Conservation (phyloP, 495 filamentous ascomycete species). For the Baudoinia panamericana region DNA sequence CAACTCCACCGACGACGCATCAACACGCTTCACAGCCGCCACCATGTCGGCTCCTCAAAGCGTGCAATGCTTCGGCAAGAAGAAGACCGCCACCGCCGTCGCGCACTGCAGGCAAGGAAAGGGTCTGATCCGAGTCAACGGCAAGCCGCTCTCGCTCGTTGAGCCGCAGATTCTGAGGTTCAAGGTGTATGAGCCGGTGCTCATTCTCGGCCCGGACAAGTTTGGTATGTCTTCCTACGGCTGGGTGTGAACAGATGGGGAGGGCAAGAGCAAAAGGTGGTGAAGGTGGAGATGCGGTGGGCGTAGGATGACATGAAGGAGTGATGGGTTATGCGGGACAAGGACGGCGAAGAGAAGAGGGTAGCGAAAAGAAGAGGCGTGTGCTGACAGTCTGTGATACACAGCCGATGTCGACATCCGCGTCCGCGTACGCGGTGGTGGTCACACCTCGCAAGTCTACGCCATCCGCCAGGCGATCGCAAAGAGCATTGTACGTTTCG, state of each 20-base stretch:
- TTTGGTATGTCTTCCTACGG: slow-evolving; percentile 41
- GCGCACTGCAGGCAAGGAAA: slow-evolving; percentile 91
- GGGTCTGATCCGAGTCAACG: slow-evolving; percentile 97
- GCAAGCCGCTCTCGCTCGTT: slow-evolving; percentile 82
- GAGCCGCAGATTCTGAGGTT: slow-evolving; percentile 95
- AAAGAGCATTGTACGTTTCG: slow-evolving; percentile 60
- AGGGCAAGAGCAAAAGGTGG: not conserved
- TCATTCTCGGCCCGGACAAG: slow-evolving; percentile 91
- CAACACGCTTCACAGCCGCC: too few relatives aligned
- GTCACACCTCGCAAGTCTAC: slow-evolving; percentile 97
- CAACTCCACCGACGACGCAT: too few relatives aligned
- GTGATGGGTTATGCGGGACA: slow-evolving; percentile 2
- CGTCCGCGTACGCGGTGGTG: slow-evolving; percentile 89
- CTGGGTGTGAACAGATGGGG: not conserved
- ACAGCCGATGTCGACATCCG: slow-evolving; percentile 85
- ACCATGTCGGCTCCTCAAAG: slow-evolving; percentile 61
- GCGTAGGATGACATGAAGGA: not conserved
- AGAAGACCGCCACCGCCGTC: slow-evolving; percentile 46
- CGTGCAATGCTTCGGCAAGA: slow-evolving; percentile 59
- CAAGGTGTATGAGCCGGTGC: slow-evolving; percentile 98
- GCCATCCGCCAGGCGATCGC: slow-evolving; percentile 97
- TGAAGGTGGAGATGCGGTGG: not conserved
- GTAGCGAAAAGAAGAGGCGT: not conserved
- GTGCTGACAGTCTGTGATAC: slow-evolving; percentile 12
- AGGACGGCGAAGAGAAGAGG: not conserved